phyloP scores from a whole-genome alignment of 2,329 filamentous ascomycete genomes.

The Stachybotrys chlorohalonatus region DNA sequence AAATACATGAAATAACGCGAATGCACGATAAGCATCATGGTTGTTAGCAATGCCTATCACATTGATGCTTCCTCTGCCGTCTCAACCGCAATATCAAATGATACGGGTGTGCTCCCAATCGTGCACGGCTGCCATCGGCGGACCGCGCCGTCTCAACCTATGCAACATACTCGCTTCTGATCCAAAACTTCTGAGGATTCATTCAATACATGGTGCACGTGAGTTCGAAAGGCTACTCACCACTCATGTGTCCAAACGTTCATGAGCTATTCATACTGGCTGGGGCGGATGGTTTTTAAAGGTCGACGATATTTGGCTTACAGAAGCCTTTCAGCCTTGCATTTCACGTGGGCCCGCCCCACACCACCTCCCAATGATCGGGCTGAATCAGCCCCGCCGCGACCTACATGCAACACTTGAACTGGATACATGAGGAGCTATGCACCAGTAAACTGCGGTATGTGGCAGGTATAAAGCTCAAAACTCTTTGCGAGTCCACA shows the following conservation, averaged over 20 bases:
- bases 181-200: too few relatives aligned
- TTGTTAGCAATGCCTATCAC: too few relatives aligned
- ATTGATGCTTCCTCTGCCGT: too few relatives aligned
- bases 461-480: too few relatives aligned
- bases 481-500: too few relatives aligned
- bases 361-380: slow-evolving; percentile 8
- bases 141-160: too few relatives aligned
- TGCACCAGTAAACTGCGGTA: neutral
- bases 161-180: too few relatives aligned
- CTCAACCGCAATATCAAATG: too few relatives aligned
- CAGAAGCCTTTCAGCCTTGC: slow-evolving; percentile 14
- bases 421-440: neutral
- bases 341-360: slow-evolving; percentile 18
- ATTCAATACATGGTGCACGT: too few relatives aligned
- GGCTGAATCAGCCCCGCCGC: slow-evolving; percentile 14
- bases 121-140: too few relatives aligned
- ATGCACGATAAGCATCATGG: neutral
- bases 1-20: neutral
- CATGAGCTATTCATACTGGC: neutral
- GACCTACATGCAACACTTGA: neutral
- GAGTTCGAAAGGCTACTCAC: too few relatives aligned
- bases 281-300: neutral
- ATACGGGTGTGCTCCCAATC: too few relatives aligned
- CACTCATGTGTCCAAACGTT: neutral
- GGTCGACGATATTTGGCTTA: slow-evolving; percentile 9